Base-by-base conservation (phyloP, 768 basidiomycete species). In the Rossbeevera mucosa region DNA sequence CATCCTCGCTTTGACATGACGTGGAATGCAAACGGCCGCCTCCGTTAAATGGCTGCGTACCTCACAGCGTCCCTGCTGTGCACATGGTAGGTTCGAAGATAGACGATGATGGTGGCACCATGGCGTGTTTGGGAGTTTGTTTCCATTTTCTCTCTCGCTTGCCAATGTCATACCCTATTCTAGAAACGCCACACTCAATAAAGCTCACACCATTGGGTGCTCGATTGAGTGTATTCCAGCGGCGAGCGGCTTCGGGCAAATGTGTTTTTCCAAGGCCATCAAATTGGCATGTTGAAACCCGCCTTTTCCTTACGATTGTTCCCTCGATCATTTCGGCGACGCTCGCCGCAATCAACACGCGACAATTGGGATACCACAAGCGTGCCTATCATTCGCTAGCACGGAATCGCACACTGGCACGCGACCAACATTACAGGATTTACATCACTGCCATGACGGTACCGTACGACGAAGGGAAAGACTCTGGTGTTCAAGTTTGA, bases 101-200 rank as follows among this genome's bases (percentile, higher is more conserved):
- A 25, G 31, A 51, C 7, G 24, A 16, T 43, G 42, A 25, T 24
- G 22, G 25, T 29, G 42, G n/a, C n/a, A n/a, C n/a, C n/a, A n/a
- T n/a, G n/a, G 21, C 31, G 22, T 30, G 46, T 49, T 28, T 30
- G 54, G 25, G 54, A 29, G 41, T 44, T 20, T n/a, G 20, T 29
- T 56, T 56, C 54, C 22, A 3, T 33, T 54, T 47, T 42, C 30
- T 22, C 30, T 22, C 16, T 47, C 36, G n/a, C 14, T 38, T 25
- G 21, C 18, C 38, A 26, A 28, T 26, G 13, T 46, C 20, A 31
- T 31, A 13, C 22, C 29, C n/a, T 14, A 22, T 53, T 30, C 36
- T 6, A 41, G 36, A 44, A 18, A 21, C 14, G 30, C 22, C 18
- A 38, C 21, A 22, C 18, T 14, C 42, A 12, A 28, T n/a, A 22